A percentile compares a stretch with the other conserved stretches of the same genome.
Conservation (phyloP, 768 basidiomycete species). For the Tricholoma sp. region DNA sequence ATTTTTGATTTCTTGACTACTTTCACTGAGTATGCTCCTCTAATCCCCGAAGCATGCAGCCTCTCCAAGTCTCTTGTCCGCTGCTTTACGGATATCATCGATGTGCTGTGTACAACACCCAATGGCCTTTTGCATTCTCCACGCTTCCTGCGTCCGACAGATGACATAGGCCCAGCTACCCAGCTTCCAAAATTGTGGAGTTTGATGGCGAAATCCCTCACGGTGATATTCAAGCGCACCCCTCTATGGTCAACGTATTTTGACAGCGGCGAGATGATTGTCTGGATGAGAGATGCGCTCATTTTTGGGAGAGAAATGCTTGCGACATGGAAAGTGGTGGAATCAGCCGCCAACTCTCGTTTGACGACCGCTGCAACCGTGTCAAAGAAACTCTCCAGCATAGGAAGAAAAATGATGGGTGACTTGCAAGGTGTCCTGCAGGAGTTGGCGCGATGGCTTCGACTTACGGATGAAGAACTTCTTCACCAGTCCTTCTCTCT, state of each 20-base stretch:
- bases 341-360: conserved; percentile 50
- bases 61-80: conserved; percentile 88
- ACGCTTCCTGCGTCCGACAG: conserved; percentile 42
- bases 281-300: conserved; percentile 98
- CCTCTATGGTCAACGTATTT: conserved; percentile 79
- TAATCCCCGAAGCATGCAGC: conserved; percentile 80
- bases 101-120: conserved; percentile 71
- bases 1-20: conserved; percentile 60
- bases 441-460: conserved; percentile 82
- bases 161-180: conserved; percentile 41
- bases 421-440: conserved; percentile 75
- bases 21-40: conserved; percentile 58
- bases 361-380: conserved; percentile 24
- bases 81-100: conserved; percentile 89
- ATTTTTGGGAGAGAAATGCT: conserved; percentile 89
- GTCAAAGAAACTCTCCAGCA: conserved; percentile 45
- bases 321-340: conserved; percentile 75
- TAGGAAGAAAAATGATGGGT: conserved; percentile 71
- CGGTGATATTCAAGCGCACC: conserved; percentile 82
- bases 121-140: conserved; percentile 64
- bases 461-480: conserved; percentile 88
- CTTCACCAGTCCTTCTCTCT: conserved; percentile 86
- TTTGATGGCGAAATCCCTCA: conserved; percentile 72
- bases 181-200: conserved; percentile 74
- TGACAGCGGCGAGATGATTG: conserved; percentile 79